phyloP scores from a whole-genome alignment of 176 grass and related monocot species.

The Pontederia crassipes region DNA sequence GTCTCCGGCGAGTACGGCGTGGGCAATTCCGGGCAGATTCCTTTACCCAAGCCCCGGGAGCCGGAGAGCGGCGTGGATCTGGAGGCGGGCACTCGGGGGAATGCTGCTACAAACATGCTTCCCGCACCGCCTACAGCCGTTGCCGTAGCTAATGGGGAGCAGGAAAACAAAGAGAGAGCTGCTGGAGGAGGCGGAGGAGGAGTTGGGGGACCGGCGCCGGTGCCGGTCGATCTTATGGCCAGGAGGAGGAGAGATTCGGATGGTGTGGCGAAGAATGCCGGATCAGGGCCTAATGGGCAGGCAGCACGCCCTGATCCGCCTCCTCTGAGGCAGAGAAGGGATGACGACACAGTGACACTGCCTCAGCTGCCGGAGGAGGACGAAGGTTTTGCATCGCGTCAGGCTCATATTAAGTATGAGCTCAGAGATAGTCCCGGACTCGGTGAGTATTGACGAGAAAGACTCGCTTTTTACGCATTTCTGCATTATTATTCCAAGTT shows the following conservation, averaged over 20 bases:
- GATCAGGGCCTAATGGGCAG: conserved; percentile 34
- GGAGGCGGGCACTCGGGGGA: conserved; percentile 40
- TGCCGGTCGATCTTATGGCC: conserved; percentile 15
- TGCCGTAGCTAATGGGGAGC: conserved; percentile 6
- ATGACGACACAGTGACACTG: conserved; percentile 10
- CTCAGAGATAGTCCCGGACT: conserved; percentile 71
- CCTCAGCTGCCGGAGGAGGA: conserved; percentile 48
- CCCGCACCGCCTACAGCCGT: conserved; percentile 25
- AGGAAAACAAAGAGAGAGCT: neutral
- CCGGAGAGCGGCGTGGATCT: conserved; percentile 42
- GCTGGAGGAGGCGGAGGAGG: no score
- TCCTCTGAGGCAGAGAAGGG: conserved; percentile 11
- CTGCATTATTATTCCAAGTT: neutral
- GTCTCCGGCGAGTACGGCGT: conserved; percentile 49
- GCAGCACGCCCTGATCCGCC: conserved; percentile 4
- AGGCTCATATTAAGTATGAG: conserved; percentile 65
- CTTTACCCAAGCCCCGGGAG: conserved; percentile 39
- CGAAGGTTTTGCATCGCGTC: conserved; percentile 32
- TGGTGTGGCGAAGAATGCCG: neutral
- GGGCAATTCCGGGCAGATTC: conserved; percentile 43
- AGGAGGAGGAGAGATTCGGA: conserved; percentile 50
- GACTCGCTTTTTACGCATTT: neutral
- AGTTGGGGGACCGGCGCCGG: neutral
- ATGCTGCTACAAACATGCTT: conserved; percentile 20
- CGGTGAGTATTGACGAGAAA: conserved; percentile 30